Base-by-base conservation (phyloP, 345 rosid genomes). In the Aegle marmelos region DNA sequence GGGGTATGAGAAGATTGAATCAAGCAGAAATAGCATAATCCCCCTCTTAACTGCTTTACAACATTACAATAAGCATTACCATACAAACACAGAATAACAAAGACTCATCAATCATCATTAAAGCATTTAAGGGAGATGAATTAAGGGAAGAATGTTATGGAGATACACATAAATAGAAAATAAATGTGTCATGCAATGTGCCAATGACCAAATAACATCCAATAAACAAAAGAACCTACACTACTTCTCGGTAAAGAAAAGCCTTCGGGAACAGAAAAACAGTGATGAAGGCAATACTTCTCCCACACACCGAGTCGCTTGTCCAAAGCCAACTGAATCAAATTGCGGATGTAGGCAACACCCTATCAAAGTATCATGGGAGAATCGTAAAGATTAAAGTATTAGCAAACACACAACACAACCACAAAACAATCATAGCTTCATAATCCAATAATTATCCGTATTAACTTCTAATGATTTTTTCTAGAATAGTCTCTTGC, bases 231-330 rank as follows among this genome's bases (percentile, higher is more conserved):
- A 54, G 31, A 70, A 69, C 96, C 16, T 89, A 94, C 99, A 85
- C 33, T 87, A 84, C 28, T 87, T 71, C 76, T 68, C 13, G 90
- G 90, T 17, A 89, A 68, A 34, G 83, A 77, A 82, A 94, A 90
- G 2, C 92, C 95, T 72, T 94, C 78, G 33, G 97, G 99, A 84
- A 91, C 91, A 0, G 87, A 76, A 73, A 96, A 96, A 85, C 91
- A 89, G 80, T 85, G 87, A 70, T 62, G 82, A 79, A 91, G 77
- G 82, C 95, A 91, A 81, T 92, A 94, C 56, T 76, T 75, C 87
- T 92, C 94, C 98, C 98, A 95, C 87, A 90, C 73, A 65, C 81
- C 78, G 83, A 92, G 82, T 64, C 91, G 86, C 65, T 74, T 79
- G 56, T 89, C 97, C 76, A 92, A 60, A 79, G 81, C 82, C 2